Evolutionary conservation across 2,329 filamentous ascomycete species (phyloP).

Genomic region (Fusarium neocosmosporiellum): DNA sequence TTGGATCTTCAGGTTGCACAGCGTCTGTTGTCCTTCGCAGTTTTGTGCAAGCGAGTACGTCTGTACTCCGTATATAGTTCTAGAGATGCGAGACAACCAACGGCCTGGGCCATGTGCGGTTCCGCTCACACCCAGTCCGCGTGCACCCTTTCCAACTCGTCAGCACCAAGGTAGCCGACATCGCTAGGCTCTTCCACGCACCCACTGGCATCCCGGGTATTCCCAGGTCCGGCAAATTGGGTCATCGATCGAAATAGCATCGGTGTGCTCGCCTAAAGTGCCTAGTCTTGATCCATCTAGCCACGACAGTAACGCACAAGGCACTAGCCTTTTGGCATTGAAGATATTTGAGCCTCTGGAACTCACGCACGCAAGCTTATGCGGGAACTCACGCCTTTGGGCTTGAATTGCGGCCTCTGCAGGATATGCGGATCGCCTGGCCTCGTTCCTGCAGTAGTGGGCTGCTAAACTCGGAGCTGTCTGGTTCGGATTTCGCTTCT

Average conservation of each 20-base stretch:
- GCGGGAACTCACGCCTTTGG: constrained; percentile 27
- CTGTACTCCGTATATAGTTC: not conserved
- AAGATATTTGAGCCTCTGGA: constrained; percentile 5
- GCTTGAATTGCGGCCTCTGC: constrained; percentile 4
- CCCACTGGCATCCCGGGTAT: not conserved
- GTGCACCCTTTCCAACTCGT: constrained; percentile 9
- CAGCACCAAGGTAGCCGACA: constrained; percentile 28
- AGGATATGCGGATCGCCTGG: constrained; percentile 31
- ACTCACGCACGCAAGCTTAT: constrained; percentile 17
- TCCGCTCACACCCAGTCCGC: constrained; percentile 18
- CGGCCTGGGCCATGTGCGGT: constrained; percentile 18
- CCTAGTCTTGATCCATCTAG: not conserved
- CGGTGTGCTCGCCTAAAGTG: not conserved
- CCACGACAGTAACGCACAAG: constrained; percentile 17
- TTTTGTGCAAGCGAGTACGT: constrained; percentile 5
- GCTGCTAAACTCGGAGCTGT: constrained; percentile 31
- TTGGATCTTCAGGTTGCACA: constrained; percentile 5
- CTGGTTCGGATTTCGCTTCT: constrained; percentile 21
- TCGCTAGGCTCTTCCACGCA: not conserved
- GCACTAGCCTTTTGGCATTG: constrained; percentile 26
- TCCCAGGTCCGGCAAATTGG: constrained; percentile 19
- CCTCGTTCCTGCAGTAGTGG: constrained; percentile 44
- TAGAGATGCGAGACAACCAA: not conserved
- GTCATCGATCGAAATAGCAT: constrained; percentile 26
- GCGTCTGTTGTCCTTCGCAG: constrained; percentile 9